A percentile compares a stretch with the other conserved stretches of the same genome.
Conservation (phyloP, 2,329 filamentous ascomycete genomes). For the Didymella glomerata region DNA sequence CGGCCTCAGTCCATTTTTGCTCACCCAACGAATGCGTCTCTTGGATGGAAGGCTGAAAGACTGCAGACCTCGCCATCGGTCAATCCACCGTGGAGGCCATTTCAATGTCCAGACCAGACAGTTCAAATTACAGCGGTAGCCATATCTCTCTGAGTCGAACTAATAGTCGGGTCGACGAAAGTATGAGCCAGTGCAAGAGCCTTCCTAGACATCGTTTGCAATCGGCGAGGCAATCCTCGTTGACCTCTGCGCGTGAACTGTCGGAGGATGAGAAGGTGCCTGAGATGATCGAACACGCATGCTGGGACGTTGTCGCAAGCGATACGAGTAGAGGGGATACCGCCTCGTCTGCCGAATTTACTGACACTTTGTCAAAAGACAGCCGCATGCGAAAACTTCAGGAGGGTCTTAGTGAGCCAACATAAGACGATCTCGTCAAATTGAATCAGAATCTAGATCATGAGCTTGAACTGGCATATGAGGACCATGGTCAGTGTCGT, state of each 20-base stretch:
- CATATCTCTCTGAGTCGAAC: background rate
- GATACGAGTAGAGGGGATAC: background rate
- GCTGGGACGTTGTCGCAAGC: background rate
- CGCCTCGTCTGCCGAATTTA: background rate
- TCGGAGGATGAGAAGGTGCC: background rate
- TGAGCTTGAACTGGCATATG: background rate
- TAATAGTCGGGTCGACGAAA: background rate
- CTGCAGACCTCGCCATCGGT: background rate
- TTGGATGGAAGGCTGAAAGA: background rate
- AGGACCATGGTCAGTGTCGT: too few relatives aligned
- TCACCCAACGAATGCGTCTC: background rate
- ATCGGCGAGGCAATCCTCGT: background rate
- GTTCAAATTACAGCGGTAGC: background rate
- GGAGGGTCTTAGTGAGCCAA: background rate
- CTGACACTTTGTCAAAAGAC: background rate
- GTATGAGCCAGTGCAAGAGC: too few relatives aligned
- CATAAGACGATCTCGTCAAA: background rate
- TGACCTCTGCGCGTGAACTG: background rate
- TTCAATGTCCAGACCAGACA: background rate
- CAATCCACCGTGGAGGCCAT: background rate
- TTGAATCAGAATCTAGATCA: background rate
- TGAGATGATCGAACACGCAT: background rate
- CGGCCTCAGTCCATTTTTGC: background rate
- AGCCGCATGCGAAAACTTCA: background rate
- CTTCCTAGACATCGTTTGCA: background rate